Base-by-base conservation (phyloP, 257 asterid genomes). In the Thymus quinquecostatus region DNA sequence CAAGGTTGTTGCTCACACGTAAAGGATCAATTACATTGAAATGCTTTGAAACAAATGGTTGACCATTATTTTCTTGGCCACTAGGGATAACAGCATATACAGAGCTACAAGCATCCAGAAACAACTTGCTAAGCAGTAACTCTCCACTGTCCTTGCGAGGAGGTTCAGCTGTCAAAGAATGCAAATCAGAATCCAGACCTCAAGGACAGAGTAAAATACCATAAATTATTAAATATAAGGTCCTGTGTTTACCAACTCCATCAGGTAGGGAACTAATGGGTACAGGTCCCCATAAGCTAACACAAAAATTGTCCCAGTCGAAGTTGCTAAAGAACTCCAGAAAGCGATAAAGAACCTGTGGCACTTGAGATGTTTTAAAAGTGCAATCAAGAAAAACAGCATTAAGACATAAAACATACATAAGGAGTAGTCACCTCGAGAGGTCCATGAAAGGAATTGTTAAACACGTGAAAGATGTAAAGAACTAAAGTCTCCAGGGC, bases 201-300 rank as follows among this genome's bases (percentile, higher is more conserved):
- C 44, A 68, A 53, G 66, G 14, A 62, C 5, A 66, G 41, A 58
- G 29, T 55, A 71, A 32, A 45, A 71, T 28, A 77, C 47, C 62
- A 72, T 30, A 8, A 32, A 62, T 38, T 12, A 63, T 56, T 36
- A 65, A 58, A 13, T 34, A 59, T 56, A 47, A 74, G 73, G 64
- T 14, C 43, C 48, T 40, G 49, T 40, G 44, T 58, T 41, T 86
- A 95, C 99, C 99, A 77, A 92, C 80, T 47, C 88, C 87, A 75
- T 95, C 92, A 3, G 99, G 99, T 69, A 95, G 90, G 75, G 94
- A 83, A 80, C 83, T 84, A 68, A 95, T 89, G 63, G 96, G 91
- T 57, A 95, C 99, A 76, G 99, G 99, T 64, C 99, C 99, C 98
- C 98, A 88, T 76, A 95, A 86, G 89, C 99, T 95, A 63, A 95